Evolutionary conservation across 495 filamentous ascomycete species (phyloP), one percentile per base, ranked within the genome.

Genomic region (Entonaema liquescens): DNA sequence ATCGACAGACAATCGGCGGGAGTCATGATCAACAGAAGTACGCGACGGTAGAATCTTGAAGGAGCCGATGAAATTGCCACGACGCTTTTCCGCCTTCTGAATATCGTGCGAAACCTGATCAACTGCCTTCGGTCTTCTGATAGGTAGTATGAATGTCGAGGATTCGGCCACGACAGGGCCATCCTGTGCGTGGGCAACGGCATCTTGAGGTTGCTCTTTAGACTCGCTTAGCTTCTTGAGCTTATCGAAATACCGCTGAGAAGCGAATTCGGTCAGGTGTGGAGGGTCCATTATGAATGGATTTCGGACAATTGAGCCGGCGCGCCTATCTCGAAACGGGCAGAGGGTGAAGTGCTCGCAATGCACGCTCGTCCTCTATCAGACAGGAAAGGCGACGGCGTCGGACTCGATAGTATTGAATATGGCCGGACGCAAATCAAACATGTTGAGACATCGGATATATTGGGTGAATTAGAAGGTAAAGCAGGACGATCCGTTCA

Each of bases 201-300:
- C 65, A 65, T 75, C 76, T 13, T 66, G 70, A 40, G 56, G 63
- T 42, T 80, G 79, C 17, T 74, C 65, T 36, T 62, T 72, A 28
- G 74, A 76, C 58, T 77, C 59, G 23, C 70, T 79, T 15, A 78
- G 73, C 63, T 82, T 78, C 31, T 75, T 76, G 56, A 87, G 74
- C 73, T 88, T 88, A 17, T 82, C 79, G 57, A 86, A 80, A 65
- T 84, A 88, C 68, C 83, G 83, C 74, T 81, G 79, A 52, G 86
- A 88, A 56, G 84, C 86, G 79, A 88, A 88, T 67, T 88, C 86
- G 50, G 84, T 86, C 47, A 85, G 77, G 59, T 88, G 86, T 61
- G 82, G 75, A 72, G 80, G 84, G 62, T 88, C 86, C 85, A 87
- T 85, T 49, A 49, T 75, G 72, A 42, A 76, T 58, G 59, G 49